These are phyloP conservation scores for Phaeoacremonium minimum DNA, from an alignment of 2,329 filamentous ascomycete genomes.

Conservation along the genomic window DNA sequence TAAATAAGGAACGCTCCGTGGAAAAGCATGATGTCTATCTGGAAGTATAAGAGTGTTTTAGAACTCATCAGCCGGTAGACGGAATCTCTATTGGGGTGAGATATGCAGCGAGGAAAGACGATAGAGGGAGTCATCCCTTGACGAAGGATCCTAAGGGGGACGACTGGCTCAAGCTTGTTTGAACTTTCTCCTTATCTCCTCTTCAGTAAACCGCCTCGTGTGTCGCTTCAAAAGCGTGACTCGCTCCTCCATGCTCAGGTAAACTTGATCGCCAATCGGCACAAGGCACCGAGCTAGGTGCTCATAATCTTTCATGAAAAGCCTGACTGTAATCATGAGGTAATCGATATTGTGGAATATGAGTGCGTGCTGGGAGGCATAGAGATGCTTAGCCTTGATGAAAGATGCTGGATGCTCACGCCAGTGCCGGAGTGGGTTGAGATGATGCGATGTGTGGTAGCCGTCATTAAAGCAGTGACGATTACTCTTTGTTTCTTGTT, in stretches of 20 bases:
- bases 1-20: no score
- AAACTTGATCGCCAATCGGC: slow-evolving; percentile 68
- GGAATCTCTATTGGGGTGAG: no score
- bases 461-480: slow-evolving; percentile 80
- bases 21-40: no score
- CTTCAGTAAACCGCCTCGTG: slow-evolving; percentile 62
- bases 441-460: slow-evolving; percentile 77
- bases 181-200: slow-evolving; percentile 60
- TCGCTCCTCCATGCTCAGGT: slow-evolving; percentile 59
- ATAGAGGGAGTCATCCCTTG: no score
- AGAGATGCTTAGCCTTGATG: slow-evolving; percentile 63
- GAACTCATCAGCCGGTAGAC: no score
- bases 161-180: no score
- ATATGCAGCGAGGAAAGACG: no score
- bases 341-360: slow-evolving; percentile 82
- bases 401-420: slow-evolving; percentile 74
- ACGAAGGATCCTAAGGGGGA: no score
- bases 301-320: slow-evolving; percentile 68
- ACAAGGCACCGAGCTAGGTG: slow-evolving; percentile 67
- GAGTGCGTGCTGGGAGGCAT: slow-evolving; percentile 62
- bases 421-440: slow-evolving; percentile 77
- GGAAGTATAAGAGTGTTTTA: no score
- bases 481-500: slow-evolving; percentile 55
- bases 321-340: slow-evolving; percentile 65
- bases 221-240: slow-evolving; percentile 59